Percentiles rank a stretch among this genome's conserved stretches.
These are phyloP conservation scores for Pleurotus eryngii DNA, from an alignment of 768 basidiomycete genomes.

Conservation along the genomic window DNA sequence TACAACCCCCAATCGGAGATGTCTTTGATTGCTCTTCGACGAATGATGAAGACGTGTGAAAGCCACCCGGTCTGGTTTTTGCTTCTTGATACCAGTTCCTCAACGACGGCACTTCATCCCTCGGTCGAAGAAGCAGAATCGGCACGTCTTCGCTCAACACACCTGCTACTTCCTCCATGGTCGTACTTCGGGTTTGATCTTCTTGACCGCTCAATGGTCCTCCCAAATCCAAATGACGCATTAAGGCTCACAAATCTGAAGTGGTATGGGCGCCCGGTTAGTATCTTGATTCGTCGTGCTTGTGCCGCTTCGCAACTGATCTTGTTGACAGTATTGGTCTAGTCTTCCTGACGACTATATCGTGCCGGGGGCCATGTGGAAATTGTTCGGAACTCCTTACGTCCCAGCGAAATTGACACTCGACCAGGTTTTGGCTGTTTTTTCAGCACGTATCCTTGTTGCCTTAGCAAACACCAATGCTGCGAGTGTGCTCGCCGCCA, in stretches of 20 bases:
- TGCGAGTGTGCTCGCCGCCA: not conserved
- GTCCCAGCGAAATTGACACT: too few species aligned
- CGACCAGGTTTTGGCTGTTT: too few species aligned
- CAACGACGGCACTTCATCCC: not conserved
- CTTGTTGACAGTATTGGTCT: too few species aligned
- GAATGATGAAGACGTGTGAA: constrained; percentile 8
- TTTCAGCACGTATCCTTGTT: too few species aligned
- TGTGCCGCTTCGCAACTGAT: too few species aligned
- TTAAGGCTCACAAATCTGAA: constrained; percentile 3
- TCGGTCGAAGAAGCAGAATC: too few species aligned
- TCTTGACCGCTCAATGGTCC: not conserved
- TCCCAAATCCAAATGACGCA: not conserved
- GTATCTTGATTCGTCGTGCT: not conserved
- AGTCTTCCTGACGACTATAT: too few species aligned
- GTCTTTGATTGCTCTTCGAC: constrained; percentile 5
- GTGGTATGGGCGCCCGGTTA: constrained; percentile 6
- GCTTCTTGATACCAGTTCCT: constrained; percentile 2
- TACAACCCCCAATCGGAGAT: not conserved
- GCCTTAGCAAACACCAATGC: not conserved
- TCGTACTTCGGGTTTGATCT: constrained; percentile 5
- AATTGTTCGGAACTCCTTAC: too few species aligned
- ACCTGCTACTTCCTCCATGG: constrained; percentile 1
- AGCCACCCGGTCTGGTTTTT: constrained; percentile 3
- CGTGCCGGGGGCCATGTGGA: too few species aligned
- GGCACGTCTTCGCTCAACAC: not conserved